Conservation (phyloP, 495 filamentous ascomycete genomes). For the Hypoxylon cercidicola region DNA sequence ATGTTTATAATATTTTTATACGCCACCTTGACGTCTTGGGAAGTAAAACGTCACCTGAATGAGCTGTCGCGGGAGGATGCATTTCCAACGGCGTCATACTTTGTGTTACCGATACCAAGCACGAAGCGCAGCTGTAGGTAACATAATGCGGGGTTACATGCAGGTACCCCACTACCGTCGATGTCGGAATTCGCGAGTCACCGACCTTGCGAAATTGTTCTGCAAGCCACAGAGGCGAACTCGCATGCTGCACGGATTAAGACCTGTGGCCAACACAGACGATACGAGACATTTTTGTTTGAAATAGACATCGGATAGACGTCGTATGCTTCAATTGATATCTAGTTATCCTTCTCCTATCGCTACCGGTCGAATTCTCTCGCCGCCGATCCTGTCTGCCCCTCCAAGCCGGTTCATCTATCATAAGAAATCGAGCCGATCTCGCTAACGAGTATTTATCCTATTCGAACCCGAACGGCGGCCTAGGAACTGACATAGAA, state of each 20-base stretch:
- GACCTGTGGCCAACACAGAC: not conserved
- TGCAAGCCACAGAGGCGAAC: constrained; percentile 2
- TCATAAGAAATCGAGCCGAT: not conserved
- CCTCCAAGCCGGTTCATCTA: not conserved
- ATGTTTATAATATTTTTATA: too few relatives aligned
- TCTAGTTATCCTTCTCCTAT: not conserved
- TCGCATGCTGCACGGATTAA: not conserved
- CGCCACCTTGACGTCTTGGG: too few relatives aligned
- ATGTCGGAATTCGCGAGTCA: constrained; percentile 20
- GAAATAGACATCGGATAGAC: not conserved
- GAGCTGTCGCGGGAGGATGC: too few relatives aligned
- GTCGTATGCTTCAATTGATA: not conserved
- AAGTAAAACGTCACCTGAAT: too few relatives aligned
- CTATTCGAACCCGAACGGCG: constrained; percentile 3
- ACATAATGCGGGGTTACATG: constrained; percentile 31
- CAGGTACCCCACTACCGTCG: constrained; percentile 36
- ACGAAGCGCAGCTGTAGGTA: not conserved
- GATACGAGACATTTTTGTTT: not conserved
- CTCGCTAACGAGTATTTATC: constrained; percentile 7
- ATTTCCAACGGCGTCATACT: too few relatives aligned
- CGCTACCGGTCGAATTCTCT: constrained; percentile 2
- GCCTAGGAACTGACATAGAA: not conserved
- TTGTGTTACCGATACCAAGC: too few relatives aligned
- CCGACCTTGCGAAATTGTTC: constrained; percentile 1
- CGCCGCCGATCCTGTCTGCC: constrained; percentile 15